phyloP scores from a whole-genome alignment of 257 asterid species.

The Phtheirospermum japonicum region DNA sequence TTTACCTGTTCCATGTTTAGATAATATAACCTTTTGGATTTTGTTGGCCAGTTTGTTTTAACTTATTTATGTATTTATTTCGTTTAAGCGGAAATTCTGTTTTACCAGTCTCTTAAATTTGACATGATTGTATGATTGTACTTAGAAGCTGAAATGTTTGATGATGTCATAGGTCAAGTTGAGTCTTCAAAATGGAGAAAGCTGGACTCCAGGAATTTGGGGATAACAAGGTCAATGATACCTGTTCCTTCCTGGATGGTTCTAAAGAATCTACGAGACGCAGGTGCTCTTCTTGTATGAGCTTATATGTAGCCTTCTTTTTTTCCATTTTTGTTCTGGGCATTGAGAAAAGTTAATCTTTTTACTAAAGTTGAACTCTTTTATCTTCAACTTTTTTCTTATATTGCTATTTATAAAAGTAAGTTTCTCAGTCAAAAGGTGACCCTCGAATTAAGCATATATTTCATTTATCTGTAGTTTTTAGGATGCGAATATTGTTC shows the following conservation, averaged over 20 bases:
- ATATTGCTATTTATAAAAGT: conserved; percentile 11
- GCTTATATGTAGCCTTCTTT: conserved; percentile 15
- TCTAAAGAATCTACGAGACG: conserved; percentile 43
- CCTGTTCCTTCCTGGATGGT: conserved; percentile 52
- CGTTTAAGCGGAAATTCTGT: conserved; percentile 3
- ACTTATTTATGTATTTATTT: neutral
- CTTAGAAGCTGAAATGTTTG: conserved; percentile 25
- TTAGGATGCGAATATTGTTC: conserved; percentile 8
- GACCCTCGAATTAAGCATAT: conserved; percentile 15
- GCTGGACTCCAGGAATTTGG: conserved; percentile 59
- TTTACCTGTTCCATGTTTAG: neutral
- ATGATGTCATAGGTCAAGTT: conserved; percentile 39
- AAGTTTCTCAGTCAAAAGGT: conserved; percentile 8
- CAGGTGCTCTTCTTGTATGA: conserved; percentile 46
- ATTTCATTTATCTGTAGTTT: conserved; percentile 15
- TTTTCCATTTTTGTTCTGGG: neutral
- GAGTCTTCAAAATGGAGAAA: conserved; percentile 60
- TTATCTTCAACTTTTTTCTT: conserved; percentile 12
- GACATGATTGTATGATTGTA: conserved; percentile 10
- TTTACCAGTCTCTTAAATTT: conserved; percentile 16
- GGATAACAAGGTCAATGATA: conserved; percentile 55
- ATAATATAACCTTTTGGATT: conserved; percentile 2
- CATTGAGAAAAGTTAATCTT: conserved; percentile 8
- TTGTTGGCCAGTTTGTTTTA: neutral
- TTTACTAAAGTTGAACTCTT: neutral